Base-by-base conservation (phyloP, 177 flowering plant species). In the Vitis hybrid region DNA sequence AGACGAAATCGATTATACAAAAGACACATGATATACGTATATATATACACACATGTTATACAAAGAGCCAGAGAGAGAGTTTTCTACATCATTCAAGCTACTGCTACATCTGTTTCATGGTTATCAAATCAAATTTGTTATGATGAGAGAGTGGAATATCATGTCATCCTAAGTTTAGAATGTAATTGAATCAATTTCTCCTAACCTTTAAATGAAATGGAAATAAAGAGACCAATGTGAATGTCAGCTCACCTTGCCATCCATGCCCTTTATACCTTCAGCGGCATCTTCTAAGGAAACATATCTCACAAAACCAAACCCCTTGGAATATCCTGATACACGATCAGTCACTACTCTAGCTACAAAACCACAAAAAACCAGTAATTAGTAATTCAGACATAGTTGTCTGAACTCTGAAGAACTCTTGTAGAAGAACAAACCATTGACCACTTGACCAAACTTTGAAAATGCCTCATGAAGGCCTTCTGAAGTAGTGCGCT, bases 331-430 rank as follows among this genome's bases (percentile, higher is more conserved):
- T 44, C 94, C 95, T 2, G 88, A 81, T 13, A 71, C 84, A 14
- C 86, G 85, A 71, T 94, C 97, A 17, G 91, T 88, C 76, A 92
- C 95, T 60, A 94, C 97, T 73, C 82, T 83, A 65, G 97, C 95
- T 92, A 86, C 70, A 75, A 76, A 71, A 7, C 66, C 17, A 19
- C 53, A 24, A 31, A 64, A 44, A 13, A 5, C 17, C 33, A 11
- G 50, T 14, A 3, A 18, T 51, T 4, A 64, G 15, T 18, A 33
- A n/a, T 58, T 5, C 38, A 68, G 12, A 17, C 1, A 24, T 24
- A 11, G 24, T 14, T 28, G 1, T 64, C 28, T 22, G 3, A 59
- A 64, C 19, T 60, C 19, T 20, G 11, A 2, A 62, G 14, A 55
- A 15, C 33, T 13, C 3, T 47, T 38, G 33, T 53, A 72, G 19